Percentiles rank a stretch among this genome's conserved stretches.
phyloP scores from a whole-genome alignment of 139 green algal genomes.

The Chlamydomonas eustigma region DNA sequence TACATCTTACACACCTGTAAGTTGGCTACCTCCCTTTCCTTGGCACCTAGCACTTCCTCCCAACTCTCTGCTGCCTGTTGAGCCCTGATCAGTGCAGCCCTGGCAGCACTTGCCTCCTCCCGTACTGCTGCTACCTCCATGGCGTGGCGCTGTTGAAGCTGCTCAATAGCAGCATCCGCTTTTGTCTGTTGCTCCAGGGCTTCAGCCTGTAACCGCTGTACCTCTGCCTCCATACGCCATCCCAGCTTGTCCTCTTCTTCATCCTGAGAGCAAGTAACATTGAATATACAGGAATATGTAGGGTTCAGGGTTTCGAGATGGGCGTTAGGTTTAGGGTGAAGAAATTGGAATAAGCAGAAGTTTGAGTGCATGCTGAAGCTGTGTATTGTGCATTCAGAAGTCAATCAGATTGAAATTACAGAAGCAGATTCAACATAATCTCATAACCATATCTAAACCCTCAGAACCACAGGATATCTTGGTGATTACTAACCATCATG shows the following conservation, averaged over 20 bases:
- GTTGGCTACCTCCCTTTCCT: conserved; percentile 50
- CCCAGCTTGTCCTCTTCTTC: conserved; percentile 20
- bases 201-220: conserved; percentile 12
- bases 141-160: conserved; percentile 19
- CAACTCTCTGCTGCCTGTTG: conserved; percentile 21
- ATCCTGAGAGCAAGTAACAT: not conserved
- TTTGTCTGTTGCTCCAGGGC: conserved; percentile 9
- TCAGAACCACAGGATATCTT: too few relatives aligned
- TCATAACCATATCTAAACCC: too few relatives aligned
- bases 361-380: not conserved
- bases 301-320: not conserved
- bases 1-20: conserved; percentile 27
- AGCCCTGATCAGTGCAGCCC: not conserved
- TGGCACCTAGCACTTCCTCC: conserved; percentile 32
- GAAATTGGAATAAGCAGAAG: not conserved
- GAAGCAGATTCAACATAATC: too few relatives aligned
- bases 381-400: too few relatives aligned
- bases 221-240: conserved; percentile 18
- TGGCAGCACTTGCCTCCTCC: not conserved
- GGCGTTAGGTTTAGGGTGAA: not conserved
- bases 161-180: not conserved
- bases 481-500: too few relatives aligned
- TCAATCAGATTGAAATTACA: too few relatives aligned
- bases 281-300: not conserved
- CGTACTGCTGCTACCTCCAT: conserved; percentile 1